Evolutionary conservation across 2,329 filamentous ascomycete species (phyloP).

Genomic region (Nigrospora sphaerica): DNA sequence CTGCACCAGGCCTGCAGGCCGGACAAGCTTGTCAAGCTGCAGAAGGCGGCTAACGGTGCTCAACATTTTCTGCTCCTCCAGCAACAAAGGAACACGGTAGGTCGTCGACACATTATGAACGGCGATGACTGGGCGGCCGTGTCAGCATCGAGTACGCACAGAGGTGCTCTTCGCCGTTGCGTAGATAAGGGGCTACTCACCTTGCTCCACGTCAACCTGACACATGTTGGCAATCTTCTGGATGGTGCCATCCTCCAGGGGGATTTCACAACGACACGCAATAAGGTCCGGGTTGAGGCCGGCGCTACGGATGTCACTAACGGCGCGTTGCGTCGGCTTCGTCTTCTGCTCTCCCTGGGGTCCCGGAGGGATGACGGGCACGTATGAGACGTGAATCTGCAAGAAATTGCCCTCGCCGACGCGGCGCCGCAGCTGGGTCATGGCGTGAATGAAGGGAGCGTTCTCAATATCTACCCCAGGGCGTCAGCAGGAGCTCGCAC

Average conservation of each 20-base stretch:
- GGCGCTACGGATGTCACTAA: conserved; percentile 75
- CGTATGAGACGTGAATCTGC: conserved; percentile 82
- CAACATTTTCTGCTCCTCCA: conserved; percentile 74
- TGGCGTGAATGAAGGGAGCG: conserved; percentile 74
- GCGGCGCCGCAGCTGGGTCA: conserved; percentile 69
- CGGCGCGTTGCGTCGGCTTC: conserved; percentile 90
- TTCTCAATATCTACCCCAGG: conserved; percentile 16
- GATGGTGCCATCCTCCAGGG: conserved; percentile 66
- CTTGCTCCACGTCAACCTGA: conserved; percentile 74
- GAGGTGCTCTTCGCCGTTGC: no score
- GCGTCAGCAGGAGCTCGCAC: no score
- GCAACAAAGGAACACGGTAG: conserved; percentile 91
- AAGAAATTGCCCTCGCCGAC: conserved; percentile 75
- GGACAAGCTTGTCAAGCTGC: conserved; percentile 50
- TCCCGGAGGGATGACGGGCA: conserved; percentile 51
- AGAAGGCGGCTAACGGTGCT: conserved; percentile 59
- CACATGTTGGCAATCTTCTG: conserved; percentile 87
- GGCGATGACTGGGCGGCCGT: conserved; percentile 52
- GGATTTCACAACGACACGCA: conserved; percentile 81
- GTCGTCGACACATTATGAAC: conserved; percentile 85
- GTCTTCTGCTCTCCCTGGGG: conserved; percentile 74
- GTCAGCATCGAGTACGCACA: no score
- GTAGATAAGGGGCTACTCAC: no score
- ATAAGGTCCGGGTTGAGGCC: conserved; percentile 75
- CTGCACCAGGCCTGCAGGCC: conserved; percentile 44